Percentiles rank a stretch among this genome's conserved stretches.
phyloP scores from a whole-genome alignment of 495 filamentous ascomycete genomes.

The Penicillium robsamsonii region DNA sequence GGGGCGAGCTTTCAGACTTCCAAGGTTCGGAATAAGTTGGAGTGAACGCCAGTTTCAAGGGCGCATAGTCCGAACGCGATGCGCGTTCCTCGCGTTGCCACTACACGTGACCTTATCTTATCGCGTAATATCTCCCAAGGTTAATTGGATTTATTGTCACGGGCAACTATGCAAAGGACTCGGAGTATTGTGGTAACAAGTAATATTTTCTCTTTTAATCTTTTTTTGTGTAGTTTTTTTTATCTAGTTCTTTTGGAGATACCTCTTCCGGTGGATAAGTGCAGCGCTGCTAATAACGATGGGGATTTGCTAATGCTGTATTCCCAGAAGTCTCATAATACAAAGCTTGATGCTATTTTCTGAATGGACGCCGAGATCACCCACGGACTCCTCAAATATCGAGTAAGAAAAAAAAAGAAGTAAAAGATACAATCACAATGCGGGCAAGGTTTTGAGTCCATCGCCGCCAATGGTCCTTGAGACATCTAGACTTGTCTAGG shows the following conservation, averaged over 20 bases:
- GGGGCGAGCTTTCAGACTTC: background rate
- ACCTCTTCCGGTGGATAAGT: background rate
- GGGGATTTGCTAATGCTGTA: constrained; percentile 13
- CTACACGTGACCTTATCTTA: constrained; percentile 27
- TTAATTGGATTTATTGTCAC: background rate
- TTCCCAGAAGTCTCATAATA: constrained; percentile 23
- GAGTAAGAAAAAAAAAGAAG: constrained; percentile 7
- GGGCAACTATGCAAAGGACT: background rate
- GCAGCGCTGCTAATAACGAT: background rate
- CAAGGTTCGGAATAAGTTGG: constrained; percentile 8
- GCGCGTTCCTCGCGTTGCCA: constrained; percentile 32
- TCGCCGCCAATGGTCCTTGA: background rate
- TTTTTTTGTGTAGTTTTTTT: background rate
- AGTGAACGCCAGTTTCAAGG: constrained; percentile 17
- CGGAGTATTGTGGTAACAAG: background rate
- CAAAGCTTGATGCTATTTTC: constrained; percentile 17
- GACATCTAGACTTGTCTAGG: background rate
- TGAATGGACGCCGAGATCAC: constrained; percentile 13
- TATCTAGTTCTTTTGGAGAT: background rate
- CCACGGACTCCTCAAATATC: constrained; percentile 11
- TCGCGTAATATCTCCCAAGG: constrained; percentile 1
- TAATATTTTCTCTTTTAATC: background rate
- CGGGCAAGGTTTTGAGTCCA: background rate
- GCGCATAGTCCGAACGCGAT: constrained; percentile 29
- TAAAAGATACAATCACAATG: constrained; percentile 6